Percentiles rank a stretch among this genome's conserved stretches.
Evolutionary conservation across 2,329 filamentous ascomycete species (phyloP).

Genomic region (Paracamarosporium sp.): DNA sequence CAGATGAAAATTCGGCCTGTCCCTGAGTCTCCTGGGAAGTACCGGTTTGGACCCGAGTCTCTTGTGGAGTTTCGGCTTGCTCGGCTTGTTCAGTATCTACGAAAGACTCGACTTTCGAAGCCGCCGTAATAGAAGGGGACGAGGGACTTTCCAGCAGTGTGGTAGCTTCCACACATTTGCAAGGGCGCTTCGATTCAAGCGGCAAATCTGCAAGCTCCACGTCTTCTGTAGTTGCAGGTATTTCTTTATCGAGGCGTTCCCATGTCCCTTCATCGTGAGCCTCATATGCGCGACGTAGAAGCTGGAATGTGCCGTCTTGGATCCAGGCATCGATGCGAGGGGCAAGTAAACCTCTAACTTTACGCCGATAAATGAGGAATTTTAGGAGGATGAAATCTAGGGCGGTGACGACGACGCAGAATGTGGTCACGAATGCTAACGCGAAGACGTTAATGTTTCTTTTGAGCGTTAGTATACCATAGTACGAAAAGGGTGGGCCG

Average conservation of each 20-base stretch:
- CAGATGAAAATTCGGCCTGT: no score
- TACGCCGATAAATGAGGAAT: conserved; percentile 9
- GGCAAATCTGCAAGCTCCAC: background rate
- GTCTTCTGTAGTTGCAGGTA: background rate
- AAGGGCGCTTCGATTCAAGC: no score
- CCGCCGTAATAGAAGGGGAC: no score
- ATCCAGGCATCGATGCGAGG: conserved; percentile 12
- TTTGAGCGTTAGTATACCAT: no score
- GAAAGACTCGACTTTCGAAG: no score
- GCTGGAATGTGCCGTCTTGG: conserved; percentile 17
- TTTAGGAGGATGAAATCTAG: conserved; percentile 12
- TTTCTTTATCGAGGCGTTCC: background rate
- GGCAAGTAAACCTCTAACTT: conserved; percentile 2
- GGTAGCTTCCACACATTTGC: no score
- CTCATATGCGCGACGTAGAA: conserved; percentile 11
- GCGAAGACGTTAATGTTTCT: conserved; percentile 21
- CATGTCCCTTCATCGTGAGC: background rate
- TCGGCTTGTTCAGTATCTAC: no score
- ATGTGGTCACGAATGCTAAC: conserved; percentile 9
- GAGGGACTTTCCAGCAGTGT: no score
- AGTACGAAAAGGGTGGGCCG: no score
- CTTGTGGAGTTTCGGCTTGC: no score
- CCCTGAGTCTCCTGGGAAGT: no score
- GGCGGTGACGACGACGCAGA: background rate
- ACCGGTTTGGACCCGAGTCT: no score